Conservation (phyloP, 345 rosid species). For the Eucalyptus dawsonii region DNA sequence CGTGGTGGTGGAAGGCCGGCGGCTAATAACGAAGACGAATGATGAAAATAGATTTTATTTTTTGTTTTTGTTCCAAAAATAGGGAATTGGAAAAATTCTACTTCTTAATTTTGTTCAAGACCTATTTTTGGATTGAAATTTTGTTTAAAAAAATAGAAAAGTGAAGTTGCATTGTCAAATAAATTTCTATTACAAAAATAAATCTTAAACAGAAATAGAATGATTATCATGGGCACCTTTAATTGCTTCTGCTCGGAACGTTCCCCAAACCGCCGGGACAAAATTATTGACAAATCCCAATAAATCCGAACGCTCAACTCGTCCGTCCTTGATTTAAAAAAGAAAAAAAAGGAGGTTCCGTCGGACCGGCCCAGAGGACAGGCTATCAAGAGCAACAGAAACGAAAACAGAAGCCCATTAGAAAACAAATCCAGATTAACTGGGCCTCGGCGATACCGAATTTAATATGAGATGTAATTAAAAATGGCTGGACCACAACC, state of each 20-base stretch:
- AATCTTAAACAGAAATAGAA: accelerated
- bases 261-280: neutral
- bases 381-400: neutral
- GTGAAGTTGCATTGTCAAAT: too few species aligned
- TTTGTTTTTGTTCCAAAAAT: too few species aligned
- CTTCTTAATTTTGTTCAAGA: too few species aligned
- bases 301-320: neutral
- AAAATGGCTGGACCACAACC: accelerated
- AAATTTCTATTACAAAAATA: accelerated
- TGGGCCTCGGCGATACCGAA: neutral
- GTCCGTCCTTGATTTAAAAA: too few species aligned
- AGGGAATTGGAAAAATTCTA: too few species aligned
- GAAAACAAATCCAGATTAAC: neutral
- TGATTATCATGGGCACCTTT: accelerated
- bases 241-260: accelerated
- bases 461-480: too few species aligned
- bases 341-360: too few species aligned
- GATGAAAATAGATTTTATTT: too few species aligned
- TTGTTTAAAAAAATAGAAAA: too few species aligned
- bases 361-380: neutral
- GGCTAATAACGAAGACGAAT: accelerated
- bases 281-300: neutral
- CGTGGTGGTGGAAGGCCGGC: accelerated
- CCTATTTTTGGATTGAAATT: too few species aligned
- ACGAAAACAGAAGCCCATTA: neutral